phyloP scores from a whole-genome alignment of 202 grass and related monocot species.

The Sporobolus alterniflorus region DNA sequence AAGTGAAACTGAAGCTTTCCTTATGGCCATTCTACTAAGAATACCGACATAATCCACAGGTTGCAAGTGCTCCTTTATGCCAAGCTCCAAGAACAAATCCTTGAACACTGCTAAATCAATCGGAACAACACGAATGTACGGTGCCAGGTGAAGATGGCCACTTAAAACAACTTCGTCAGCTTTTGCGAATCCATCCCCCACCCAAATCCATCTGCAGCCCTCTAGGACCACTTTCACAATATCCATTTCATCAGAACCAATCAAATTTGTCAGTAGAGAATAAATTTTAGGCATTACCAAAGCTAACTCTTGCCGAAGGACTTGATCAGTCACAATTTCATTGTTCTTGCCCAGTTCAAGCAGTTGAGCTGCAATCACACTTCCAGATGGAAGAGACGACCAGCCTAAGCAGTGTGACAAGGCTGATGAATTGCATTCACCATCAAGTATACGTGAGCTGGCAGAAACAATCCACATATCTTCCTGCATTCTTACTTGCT shows the following conservation, averaged over 20 bases:
- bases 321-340: conserved; percentile 88
- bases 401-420: conserved; percentile 86
- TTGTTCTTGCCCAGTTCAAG: conserved; percentile 99
- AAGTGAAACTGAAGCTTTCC: conserved; percentile 73
- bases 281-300: conserved; percentile 96
- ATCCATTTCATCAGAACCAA: conserved; percentile 98
- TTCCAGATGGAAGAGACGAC: conserved; percentile 86
- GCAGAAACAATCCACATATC: conserved; percentile 99
- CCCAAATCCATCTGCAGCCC: conserved; percentile 98
- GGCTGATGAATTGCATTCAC: conserved; percentile 88
- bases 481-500: conserved; percentile 85
- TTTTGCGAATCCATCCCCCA: conserved; percentile 94
- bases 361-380: conserved; percentile 93
- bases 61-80: conserved; percentile 81
- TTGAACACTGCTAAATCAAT: conserved; percentile 97
- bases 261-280: conserved; percentile 77
- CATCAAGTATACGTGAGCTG: conserved; percentile 95
- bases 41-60: conserved; percentile 91
- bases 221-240: conserved; percentile 95
- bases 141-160: conserved; percentile 90
- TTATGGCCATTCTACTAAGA: conserved; percentile 78
- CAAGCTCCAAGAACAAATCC: conserved; percentile 92
- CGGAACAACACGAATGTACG: conserved; percentile 96
- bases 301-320: conserved; percentile 87
- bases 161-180: conserved; percentile 91